Evolutionary conservation across 202 grass and related monocot genomes (phyloP).

Genomic region (Panicum hallii): DNA sequence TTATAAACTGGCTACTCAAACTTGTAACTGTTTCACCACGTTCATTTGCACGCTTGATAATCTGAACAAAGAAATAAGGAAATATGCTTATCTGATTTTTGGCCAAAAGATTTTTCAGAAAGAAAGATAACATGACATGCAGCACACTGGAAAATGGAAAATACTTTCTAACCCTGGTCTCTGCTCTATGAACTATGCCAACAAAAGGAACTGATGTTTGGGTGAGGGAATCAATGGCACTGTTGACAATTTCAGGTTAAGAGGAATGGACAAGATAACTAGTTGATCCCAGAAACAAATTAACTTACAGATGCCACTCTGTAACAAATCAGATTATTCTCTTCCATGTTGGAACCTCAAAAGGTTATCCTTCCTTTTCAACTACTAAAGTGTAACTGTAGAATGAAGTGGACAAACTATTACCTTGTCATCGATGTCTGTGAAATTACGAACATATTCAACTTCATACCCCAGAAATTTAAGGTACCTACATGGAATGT

Average conservation of each 20-base stretch:
- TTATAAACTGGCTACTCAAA: slow-evolving; percentile 68
- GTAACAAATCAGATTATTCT: neutral
- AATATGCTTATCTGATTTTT: neutral
- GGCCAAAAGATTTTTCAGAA: neutral
- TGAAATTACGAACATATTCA: slow-evolving; percentile 88
- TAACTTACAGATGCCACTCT: neutral
- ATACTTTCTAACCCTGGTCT: neutral
- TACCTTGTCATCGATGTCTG: slow-evolving; percentile 97
- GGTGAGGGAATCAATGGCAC: neutral
- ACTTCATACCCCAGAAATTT: slow-evolving; percentile 88
- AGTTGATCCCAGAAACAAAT: slow-evolving; percentile 8
- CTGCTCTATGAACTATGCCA: neutral
- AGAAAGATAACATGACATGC: neutral
- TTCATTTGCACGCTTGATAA: slow-evolving; percentile 86
- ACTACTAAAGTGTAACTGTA: slow-evolving; percentile 17
- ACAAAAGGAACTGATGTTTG: neutral
- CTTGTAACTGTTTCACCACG: slow-evolving; percentile 67
- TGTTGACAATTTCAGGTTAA: neutral
- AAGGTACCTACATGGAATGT: slow-evolving; percentile 66
- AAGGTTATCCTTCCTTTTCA: neutral
- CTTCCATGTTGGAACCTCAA: neutral
- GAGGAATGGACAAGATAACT: neutral
- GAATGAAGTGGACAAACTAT: neutral
- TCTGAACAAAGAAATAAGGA: slow-evolving; percentile 51
- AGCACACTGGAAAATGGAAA: neutral